phyloP scores from a whole-genome alignment of 306 rosid genomes.

The Glycine tomentella region DNA sequence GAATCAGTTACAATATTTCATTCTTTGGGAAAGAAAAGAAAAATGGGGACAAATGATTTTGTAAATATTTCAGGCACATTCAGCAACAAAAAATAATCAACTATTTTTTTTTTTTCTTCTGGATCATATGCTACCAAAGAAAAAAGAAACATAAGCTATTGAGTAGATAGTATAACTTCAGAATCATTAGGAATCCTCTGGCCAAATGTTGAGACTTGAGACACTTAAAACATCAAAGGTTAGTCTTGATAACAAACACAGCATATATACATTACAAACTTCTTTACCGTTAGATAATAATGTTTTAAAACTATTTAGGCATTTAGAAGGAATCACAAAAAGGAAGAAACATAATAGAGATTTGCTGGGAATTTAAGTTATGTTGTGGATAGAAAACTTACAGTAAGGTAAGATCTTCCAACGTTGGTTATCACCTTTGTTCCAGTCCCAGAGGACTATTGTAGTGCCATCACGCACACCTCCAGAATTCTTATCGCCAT shows the following conservation, averaged over 20 bases:
- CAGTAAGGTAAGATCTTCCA: slow-evolving; percentile 79
- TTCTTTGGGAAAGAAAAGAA: no score
- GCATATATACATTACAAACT: neutral
- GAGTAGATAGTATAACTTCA: no score
- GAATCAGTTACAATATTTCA: neutral
- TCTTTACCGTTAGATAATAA: neutral
- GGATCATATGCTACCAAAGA: no score
- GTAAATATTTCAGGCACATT: neutral
- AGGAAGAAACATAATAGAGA: neutral
- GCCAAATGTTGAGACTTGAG: neutral
- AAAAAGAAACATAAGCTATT: no score
- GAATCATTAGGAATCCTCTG: neutral
- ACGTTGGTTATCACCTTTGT: slow-evolving; percentile 80
- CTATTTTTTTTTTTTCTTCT: no score
- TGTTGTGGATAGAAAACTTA: slow-evolving; percentile 53
- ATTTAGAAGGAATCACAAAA: slow-evolving; percentile 11
- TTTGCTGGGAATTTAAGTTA: neutral
- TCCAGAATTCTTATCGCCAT: slow-evolving; percentile 79
- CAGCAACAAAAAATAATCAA: no score
- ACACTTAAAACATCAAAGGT: neutral
- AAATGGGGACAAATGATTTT: neutral
- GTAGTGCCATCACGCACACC: slow-evolving; percentile 87
- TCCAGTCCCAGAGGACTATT: slow-evolving; percentile 80
- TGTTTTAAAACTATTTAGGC: neutral
- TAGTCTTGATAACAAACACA: neutral